These are phyloP conservation scores for Arachis monticola DNA, from an alignment of 331 rosid species.

Conservation along the genomic window DNA sequence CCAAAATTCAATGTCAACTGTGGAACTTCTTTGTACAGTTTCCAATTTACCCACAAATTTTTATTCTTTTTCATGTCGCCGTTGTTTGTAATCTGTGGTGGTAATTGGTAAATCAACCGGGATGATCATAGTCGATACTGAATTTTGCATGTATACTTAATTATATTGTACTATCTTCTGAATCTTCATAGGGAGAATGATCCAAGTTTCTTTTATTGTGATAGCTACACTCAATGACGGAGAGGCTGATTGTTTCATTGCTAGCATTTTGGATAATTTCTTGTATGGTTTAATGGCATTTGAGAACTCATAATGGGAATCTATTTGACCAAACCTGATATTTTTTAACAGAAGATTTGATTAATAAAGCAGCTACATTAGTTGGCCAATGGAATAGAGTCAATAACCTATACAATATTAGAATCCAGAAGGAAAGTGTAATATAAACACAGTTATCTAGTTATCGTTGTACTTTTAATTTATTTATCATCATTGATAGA, in stretches of 20 bases:
- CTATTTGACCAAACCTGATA: not conserved
- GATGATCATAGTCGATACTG: not conserved
- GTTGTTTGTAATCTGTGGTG: constrained; percentile 10
- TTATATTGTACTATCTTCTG: not conserved
- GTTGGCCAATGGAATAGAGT: not conserved
- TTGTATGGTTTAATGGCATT: not conserved
- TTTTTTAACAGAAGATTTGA: not conserved
- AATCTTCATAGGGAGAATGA: constrained; percentile 6
- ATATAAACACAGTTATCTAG: too few relatives aligned
- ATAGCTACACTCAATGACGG: not conserved
- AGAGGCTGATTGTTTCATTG: not conserved
- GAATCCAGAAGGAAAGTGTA: not conserved
- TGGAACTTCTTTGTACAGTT: constrained; percentile 30
- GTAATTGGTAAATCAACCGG: constrained; percentile 4
- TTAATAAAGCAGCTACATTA: constrained; percentile 1
- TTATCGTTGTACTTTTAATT: too few relatives aligned
- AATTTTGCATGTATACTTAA: not conserved
- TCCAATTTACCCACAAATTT: constrained; percentile 26
- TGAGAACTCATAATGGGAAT: not conserved
- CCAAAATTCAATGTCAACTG: constrained; percentile 4
- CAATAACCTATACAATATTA: constrained; percentile 4
- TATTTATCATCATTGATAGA: too few relatives aligned
- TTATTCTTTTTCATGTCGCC: not conserved
- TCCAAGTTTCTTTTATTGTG: not conserved
- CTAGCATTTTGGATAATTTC: not conserved